Evolutionary conservation across 192 early-diverging fungal genomes (phyloP), one percentile per base, ranked within the genome.

Genomic region (Coemansia aciculifera): DNA sequence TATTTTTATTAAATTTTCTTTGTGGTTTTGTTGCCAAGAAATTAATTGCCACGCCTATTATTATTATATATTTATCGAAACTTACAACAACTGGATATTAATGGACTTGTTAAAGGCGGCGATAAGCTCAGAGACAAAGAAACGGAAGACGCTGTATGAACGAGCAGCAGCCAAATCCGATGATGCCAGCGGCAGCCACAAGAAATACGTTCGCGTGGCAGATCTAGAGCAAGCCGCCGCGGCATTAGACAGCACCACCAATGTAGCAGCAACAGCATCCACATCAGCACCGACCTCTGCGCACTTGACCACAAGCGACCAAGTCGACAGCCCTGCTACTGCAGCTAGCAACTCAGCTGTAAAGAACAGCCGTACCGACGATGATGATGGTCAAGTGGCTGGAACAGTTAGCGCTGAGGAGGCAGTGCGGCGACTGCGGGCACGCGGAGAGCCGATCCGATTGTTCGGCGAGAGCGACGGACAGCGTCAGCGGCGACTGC

Each of bases 401-500:
- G 46, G 34, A 1, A 15, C 52, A 46, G 89, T 96, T 51, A 74
- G 89, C 23, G 73, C 87, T 23, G 89, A 90, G 31, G 95, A 98
- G 57, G 86, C 94, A 0, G 68, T 92, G 32, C 86, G 89, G 38
- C 90, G 96, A 38, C 81, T 99, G 40, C 85, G 97, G 9, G 89
- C 93, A 9, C 89, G 89, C 52, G 91, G 90, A 51, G 88, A 97
- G 67, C 97, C 97, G 37, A 95, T 96, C 68, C 86, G 91, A 10
- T 76, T 98, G 40, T 99, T 99, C 75, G 97, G 90, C 44, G 97
- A 99, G 73, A 89, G 90, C 10, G 88, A 95, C 73, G 72, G 78
- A 32, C 83, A 91, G 69, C 90, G 97, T 21, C 87, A 90, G 42
- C 78, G 82, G 52, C 91, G 97, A 52, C 82, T 99, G 40, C 89